phyloP scores from a whole-genome alignment of 2,329 filamentous ascomycete genomes.

The Didymella lethalis region DNA sequence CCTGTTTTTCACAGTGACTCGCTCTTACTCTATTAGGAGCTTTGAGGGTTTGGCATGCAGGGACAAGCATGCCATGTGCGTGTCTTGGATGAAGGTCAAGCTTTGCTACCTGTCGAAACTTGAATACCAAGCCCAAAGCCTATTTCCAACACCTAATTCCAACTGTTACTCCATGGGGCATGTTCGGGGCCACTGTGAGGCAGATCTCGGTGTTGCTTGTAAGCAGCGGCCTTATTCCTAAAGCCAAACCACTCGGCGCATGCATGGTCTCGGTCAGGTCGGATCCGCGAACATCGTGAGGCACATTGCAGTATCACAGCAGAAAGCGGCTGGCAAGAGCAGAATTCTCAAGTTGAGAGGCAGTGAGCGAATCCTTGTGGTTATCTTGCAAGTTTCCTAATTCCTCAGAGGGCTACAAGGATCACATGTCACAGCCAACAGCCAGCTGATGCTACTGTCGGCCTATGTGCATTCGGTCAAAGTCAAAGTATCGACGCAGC shows the following conservation, averaged over 20 bases:
- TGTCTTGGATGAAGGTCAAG: background rate
- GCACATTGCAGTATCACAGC: background rate
- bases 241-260: too few relatives aligned
- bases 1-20: slow-evolving; percentile 15
- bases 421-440: too few relatives aligned
- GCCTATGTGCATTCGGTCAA: background rate
- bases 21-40: background rate
- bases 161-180: background rate
- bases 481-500: background rate
- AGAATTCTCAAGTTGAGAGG: background rate
- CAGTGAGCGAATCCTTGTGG: background rate
- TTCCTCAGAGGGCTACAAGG: too few relatives aligned
- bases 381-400: background rate
- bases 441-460: background rate
- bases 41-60: background rate
- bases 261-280: background rate
- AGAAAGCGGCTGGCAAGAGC: background rate
- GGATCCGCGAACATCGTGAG: background rate
- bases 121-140: background rate
- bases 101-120: background rate
- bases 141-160: background rate
- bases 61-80: background rate
- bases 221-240: background rate
- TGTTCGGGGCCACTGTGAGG: background rate
- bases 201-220: background rate